Base-by-base conservation (phyloP, 345 rosid species). In the Viola odorata region DNA sequence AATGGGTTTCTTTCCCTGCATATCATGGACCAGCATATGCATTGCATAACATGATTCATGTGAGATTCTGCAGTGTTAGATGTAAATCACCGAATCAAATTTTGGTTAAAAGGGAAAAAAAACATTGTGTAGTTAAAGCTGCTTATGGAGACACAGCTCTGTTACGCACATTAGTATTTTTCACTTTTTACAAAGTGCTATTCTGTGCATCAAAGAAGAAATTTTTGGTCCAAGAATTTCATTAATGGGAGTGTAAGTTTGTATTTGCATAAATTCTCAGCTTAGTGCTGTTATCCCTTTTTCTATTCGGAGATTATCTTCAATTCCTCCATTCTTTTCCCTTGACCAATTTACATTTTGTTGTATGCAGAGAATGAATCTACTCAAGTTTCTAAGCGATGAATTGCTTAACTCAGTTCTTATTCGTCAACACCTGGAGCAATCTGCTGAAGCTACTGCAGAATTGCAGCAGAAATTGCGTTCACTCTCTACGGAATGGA, bases 401-500 rank as follows among this genome's bases (percentile, higher is more conserved):
- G 99, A 90, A 69, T 77, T 94, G 59, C 96, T 94, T 45, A 86
- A 76, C 76, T 74, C 99, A 55, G 73, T 90, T 61, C 80, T 86
- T 60, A 73, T 90, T 63, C 96, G 75, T 70, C 99, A 87, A 75
- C 95, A 90, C 82, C 91, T 94, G 15, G 99, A 94, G 82, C 97
- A 82, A 13, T 94, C 90, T 59, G 75, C 83, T 12, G 97, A 94
- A 77, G 66, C 80, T 57, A 74, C 80, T 32, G 76, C 74, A 62
- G 99, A 94, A 63, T 69, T 86, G 70, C 97, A 86, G 80, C 99
- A 90, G 83, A 90, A 83, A 69, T 73, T 94, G 69, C 95, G 99
- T 6, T 78, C 90, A 41, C 78, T 81, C 23, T 74, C 70, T 58
- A 64, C 55, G 7, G 96, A 94, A 75, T 83, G 78, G 91, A 90